Base-by-base conservation (phyloP, 371 early-diverging fungal species). In the Parasitella parasitica region DNA sequence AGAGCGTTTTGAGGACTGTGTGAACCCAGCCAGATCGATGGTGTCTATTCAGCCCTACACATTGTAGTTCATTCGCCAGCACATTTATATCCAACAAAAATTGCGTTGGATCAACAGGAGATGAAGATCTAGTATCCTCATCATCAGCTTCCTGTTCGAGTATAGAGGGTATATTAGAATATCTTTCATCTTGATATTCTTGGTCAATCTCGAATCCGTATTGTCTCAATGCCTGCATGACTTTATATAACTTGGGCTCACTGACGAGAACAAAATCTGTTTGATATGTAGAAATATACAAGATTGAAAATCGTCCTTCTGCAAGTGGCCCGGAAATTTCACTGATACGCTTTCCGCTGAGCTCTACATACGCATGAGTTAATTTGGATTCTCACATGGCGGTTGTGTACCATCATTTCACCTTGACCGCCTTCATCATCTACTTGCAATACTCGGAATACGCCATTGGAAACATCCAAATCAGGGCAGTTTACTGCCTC, bases 231-330 rank as follows among this genome's bases (percentile, higher is more conserved):
- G 79, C 77, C 9, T 75, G 69, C 46, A 81, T 72, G 16, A 81
- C 86, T 56, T 75, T 64, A 7, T 73, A 59, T 13, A 86, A 66
- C 11, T 81, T 71, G 6, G 71, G 54, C 57, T 83, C 85, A 54
- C 81, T 83, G 57, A 85, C 82, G 69, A 86, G 77, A n/a, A 86
- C 71, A 50, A 82, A 78, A 52, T 86, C 87, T 2, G 85, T 86
- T 63, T 85, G 83, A 60, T 85, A 86, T 3, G 87, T 86, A 12
- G 79, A 78, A 59, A 84, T 76, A 61, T 78, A 81, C 43, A 81
- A 71, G 46, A 81, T 75, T 4, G 79, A 77, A 18, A 81, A 78
- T 9, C 84, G 83, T 27, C 83, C 84, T 59, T 73, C 70, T 35
- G 86, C 84, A 32, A 88, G 62, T 3, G 86, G 81, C 5, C 70